Base-by-base conservation (phyloP, 2,329 filamentous ascomycete genomes). In the Fusarium setosum region DNA sequence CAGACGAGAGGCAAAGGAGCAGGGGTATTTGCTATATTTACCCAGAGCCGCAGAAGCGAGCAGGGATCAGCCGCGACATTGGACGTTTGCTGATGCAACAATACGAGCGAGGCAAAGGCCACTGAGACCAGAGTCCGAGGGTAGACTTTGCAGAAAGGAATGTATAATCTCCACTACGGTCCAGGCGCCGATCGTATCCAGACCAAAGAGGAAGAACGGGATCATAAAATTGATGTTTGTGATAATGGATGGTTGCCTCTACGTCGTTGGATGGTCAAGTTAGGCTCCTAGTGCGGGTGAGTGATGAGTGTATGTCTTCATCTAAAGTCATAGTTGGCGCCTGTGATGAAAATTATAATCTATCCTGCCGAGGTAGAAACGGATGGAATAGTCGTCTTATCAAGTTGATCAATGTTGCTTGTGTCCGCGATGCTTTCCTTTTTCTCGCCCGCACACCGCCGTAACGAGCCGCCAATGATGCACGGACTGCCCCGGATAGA, bases 1-100 rank as follows among this genome's bases (percentile, higher is more conserved):
- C n/a, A n/a, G n/a, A n/a, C n/a, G n/a, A n/a, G n/a, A n/a, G n/a
- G n/a, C n/a, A n/a, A n/a, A n/a, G n/a, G 20, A 51, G 42, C 63
- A 47, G 59, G 63, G 63, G 26, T 53, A 15, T 45, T 38, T 60
- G 41, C 63, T 66, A 66, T 67, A 64, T 47, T 66, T 66, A 66
- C 58, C 45, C 54, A n/a, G n/a, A n/a, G n/a, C n/a, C n/a, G n/a
- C n/a, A n/a, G 47, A 18, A 26, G 21, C 23, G 24, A 51, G 50
- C 63, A 64, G 54, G 63, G 63, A 52, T 50, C 34, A n/a, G n/a
- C n/a, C n/a, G n/a, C n/a, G n/a, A n/a, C n/a, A n/a, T n/a, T n/a
- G n/a, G n/a, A n/a, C n/a, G n/a, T n/a, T 38, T n/a, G 32, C 34
- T 34, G 44, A 56, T 67, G 55, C 59, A 40, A 61, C 51, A 64